Conservation (phyloP, 495 filamentous ascomycete species). For the Thozetella sp. region DNA sequence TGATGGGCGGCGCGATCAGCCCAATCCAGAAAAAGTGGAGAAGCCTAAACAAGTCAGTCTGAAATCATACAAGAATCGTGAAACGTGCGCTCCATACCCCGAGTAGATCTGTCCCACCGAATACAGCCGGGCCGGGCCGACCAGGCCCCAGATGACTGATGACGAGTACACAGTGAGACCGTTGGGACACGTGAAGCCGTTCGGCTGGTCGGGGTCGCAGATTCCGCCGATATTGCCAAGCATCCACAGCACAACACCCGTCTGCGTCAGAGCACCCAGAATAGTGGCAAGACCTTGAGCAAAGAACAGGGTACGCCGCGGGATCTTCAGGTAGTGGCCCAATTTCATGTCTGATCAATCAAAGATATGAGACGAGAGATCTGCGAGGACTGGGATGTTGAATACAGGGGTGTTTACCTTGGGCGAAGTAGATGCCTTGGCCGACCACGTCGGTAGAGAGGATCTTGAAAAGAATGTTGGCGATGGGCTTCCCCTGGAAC, state of each 20-base stretch:
- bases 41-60: background rate
- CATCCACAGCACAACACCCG: slow-evolving; percentile 31
- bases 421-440: slow-evolving; percentile 25
- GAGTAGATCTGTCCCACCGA: slow-evolving; percentile 25
- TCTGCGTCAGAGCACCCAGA: slow-evolving; percentile 21
- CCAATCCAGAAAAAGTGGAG: slow-evolving; percentile 29
- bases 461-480: slow-evolving; percentile 27
- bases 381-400: too few species aligned
- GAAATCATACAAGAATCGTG: background rate
- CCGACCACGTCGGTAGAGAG: slow-evolving; percentile 27
- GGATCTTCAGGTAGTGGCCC: slow-evolving; percentile 28
- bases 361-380: too few species aligned
- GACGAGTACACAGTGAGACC: slow-evolving; percentile 29
- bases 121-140: slow-evolving; percentile 23
- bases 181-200: slow-evolving; percentile 23
- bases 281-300: slow-evolving; percentile 23
- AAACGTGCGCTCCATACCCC: background rate
- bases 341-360: slow-evolving; percentile 33
- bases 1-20: slow-evolving; percentile 23
- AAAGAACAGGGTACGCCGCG: slow-evolving; percentile 22
- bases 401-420: too few species aligned
- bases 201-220: slow-evolving; percentile 23
- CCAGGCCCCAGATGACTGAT: slow-evolving; percentile 27
- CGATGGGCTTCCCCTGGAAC: slow-evolving; percentile 25
- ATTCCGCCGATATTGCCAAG: slow-evolving; percentile 27